A percentile compares a stretch with the other conserved stretches of the same genome.
Evolutionary conservation across 1,284 basidiomycete genomes (phyloP).

Genomic region (Ustilago curta): DNA sequence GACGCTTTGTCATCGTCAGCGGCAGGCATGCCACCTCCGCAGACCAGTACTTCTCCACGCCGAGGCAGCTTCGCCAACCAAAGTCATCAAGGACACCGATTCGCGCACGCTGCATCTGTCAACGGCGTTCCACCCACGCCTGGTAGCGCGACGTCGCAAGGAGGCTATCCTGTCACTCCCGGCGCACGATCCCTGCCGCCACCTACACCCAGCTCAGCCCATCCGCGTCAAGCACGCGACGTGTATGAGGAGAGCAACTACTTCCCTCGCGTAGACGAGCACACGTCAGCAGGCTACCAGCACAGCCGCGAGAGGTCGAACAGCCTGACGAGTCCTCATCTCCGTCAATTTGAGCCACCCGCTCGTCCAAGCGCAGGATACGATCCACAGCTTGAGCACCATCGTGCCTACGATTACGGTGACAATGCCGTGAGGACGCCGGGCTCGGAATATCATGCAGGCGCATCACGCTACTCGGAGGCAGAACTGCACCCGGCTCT

Average conservation of each 20-base stretch:
- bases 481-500: conserved; percentile 25
- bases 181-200: conserved; percentile 38
- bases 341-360: conserved; percentile 16
- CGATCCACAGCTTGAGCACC: conserved; percentile 4
- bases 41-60: conserved; percentile 27
- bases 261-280: conserved; percentile 27
- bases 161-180: conserved; percentile 36
- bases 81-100: conserved; percentile 8
- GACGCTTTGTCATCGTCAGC: conserved; percentile 8
- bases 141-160: conserved; percentile 20
- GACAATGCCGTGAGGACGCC: conserved; percentile 15
- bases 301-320: conserved; percentile 13
- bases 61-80: conserved; percentile 21
- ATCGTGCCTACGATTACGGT: conserved; percentile 5
- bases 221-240: conserved; percentile 13
- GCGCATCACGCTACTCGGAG: conserved; percentile 5
- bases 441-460: conserved; percentile 13
- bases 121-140: conserved; percentile 34
- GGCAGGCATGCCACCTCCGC: conserved; percentile 41
- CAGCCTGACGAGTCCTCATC: conserved; percentile 32
- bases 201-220: conserved; percentile 18
- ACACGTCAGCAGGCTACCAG: conserved; percentile 5
- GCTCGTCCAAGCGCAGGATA: not conserved
- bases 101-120: conserved; percentile 20
- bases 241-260: conserved; percentile 38